phyloP scores from a whole-genome alignment of 306 rosid genomes.

The barrel medic (Medicago truncatula) region MtrunA17r5.0-ANR NC_053043.1:7698001-7698500 shows the following conservation, averaged over 20 bases:
- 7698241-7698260: slow-evolving; percentile 12
- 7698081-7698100: slow-evolving; percentile 87
- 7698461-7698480: slow-evolving; percentile 49
- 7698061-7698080: background rate
- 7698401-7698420: slow-evolving; percentile 95
- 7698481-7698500: slow-evolving; percentile 35
- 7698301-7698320: slow-evolving; percentile 38
- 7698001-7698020: slow-evolving; percentile 17
- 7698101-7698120: slow-evolving; percentile 97
- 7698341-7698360: slow-evolving; percentile 96
- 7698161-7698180: slow-evolving; percentile 98
- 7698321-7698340: slow-evolving; percentile 97
- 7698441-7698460: slow-evolving; percentile 52
- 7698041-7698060: slow-evolving; percentile 26
- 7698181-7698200: slow-evolving; percentile 88
- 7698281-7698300: slow-evolving; percentile 12
- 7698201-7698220: slow-evolving; percentile 83
- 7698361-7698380: slow-evolving; percentile 96
- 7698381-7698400: slow-evolving; percentile 90
- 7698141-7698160: slow-evolving; percentile 97
- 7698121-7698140: slow-evolving; percentile 81
- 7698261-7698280: slow-evolving; percentile 8
- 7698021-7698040: slow-evolving; percentile 22
- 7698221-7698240: slow-evolving; percentile 91
- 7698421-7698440: slow-evolving; percentile 44